Evolutionary conservation across 129 eudicot species (phyloP).

Genomic region (Pulicaria dysenterica): DNA sequence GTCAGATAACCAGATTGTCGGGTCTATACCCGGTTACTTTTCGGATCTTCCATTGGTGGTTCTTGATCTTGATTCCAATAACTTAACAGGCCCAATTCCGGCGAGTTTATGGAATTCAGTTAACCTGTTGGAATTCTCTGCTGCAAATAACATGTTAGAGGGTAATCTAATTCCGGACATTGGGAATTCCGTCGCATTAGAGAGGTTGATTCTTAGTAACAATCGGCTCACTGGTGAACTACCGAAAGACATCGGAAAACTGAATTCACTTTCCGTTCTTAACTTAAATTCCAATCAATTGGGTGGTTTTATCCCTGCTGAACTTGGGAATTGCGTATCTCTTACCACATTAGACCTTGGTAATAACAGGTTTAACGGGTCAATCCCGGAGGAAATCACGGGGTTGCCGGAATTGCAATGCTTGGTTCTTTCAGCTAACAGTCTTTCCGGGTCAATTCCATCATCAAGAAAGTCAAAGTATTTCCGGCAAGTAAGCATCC

Average conservation of each 20-base stretch:
- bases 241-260: slow-evolving; percentile 54
- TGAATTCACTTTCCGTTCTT: slow-evolving; percentile 54
- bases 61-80: slow-evolving; percentile 74
- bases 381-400: slow-evolving; percentile 53
- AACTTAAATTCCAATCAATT: slow-evolving; percentile 54
- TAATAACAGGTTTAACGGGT: slow-evolving; percentile 47
- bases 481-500: slow-evolving; percentile 52
- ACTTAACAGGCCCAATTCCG: slow-evolving; percentile 60
- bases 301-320: slow-evolving; percentile 50
- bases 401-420: slow-evolving; percentile 62
- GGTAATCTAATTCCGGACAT: slow-evolving; percentile 47
- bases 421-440: slow-evolving; percentile 57
- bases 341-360: slow-evolving; percentile 63
- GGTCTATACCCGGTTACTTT: slow-evolving; percentile 56
- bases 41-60: slow-evolving; percentile 59
- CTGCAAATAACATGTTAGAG: slow-evolving; percentile 58
- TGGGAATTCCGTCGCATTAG: slow-evolving; percentile 44
- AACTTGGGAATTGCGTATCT: slow-evolving; percentile 52
- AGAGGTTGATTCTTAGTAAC: slow-evolving; percentile 51
- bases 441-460: slow-evolving; percentile 64
- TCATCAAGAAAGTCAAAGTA: slow-evolving; percentile 48
- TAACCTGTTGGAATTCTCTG: slow-evolving; percentile 64
- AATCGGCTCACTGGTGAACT: slow-evolving; percentile 51
- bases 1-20: slow-evolving; percentile 55
- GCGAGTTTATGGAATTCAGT: slow-evolving; percentile 50